phyloP scores from a whole-genome alignment of 2,329 filamentous ascomycete species.

The Blastomyces gilchristii region DNA sequence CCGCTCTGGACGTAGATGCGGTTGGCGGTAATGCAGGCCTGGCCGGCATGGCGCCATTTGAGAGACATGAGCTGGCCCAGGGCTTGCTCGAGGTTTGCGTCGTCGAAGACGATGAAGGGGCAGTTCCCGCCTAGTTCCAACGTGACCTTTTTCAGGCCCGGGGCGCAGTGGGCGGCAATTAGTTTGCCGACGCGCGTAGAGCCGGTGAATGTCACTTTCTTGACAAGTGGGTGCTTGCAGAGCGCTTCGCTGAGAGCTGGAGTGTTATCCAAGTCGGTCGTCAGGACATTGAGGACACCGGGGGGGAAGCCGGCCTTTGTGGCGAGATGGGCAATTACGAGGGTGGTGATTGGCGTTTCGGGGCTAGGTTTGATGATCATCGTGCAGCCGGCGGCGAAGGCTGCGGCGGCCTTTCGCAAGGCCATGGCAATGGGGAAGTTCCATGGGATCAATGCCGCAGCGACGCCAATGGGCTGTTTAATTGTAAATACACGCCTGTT shows the following conservation, averaged over 20 bases:
- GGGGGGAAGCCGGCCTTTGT: conserved; percentile 28
- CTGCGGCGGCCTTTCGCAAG: conserved; percentile 26
- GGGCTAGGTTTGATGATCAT: conserved; percentile 30
- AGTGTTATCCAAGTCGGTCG: conserved; percentile 25
- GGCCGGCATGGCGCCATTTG: conserved; percentile 28
- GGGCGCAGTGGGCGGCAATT: conserved; percentile 25
- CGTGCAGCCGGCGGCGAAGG: conserved; percentile 32
- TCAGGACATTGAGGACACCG: conserved; percentile 28
- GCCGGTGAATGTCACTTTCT: conserved; percentile 29
- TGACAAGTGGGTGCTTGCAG: conserved; percentile 23
- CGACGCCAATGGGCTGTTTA: conserved; percentile 77
- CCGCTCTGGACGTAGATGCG: conserved; percentile 28
- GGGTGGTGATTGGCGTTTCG: conserved; percentile 28
- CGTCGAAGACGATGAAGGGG: conserved; percentile 34
- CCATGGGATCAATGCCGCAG: conserved; percentile 77
- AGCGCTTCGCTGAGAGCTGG: conserved; percentile 24
- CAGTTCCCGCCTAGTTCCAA: conserved; percentile 39
- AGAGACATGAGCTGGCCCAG: conserved; percentile 22
- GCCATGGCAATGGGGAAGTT: conserved; percentile 78
- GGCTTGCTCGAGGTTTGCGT: conserved; percentile 31
- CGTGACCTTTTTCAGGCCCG: conserved; percentile 34
- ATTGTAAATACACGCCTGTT: conserved; percentile 67
- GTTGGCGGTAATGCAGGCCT: conserved; percentile 31
- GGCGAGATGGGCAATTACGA: conserved; percentile 26
- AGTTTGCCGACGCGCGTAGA: conserved; percentile 28